Conservation (phyloP, 306 rosid genomes). For the Urtica urens region DNA sequence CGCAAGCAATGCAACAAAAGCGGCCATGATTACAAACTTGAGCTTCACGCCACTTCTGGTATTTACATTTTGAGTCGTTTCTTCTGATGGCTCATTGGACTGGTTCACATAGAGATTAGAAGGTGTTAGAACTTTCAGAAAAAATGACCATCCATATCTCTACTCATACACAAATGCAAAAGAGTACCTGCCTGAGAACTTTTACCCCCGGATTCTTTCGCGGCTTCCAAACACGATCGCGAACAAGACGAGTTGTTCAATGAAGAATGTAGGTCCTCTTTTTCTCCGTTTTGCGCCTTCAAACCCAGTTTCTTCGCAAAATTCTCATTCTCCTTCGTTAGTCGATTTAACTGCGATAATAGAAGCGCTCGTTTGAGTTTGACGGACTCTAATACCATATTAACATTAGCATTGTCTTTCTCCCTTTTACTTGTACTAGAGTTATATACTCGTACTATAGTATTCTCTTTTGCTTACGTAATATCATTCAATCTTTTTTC, state of each 20-base stretch:
- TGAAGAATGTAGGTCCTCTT: conserved; percentile 32
- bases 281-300: conserved; percentile 16
- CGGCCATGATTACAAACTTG: conserved; percentile 21
- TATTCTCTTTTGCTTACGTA: too few relatives aligned
- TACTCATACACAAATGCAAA: too few relatives aligned
- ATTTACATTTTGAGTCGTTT: conserved; percentile 12
- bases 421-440: too few relatives aligned
- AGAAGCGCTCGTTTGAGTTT: too few relatives aligned
- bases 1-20: conserved; percentile 28
- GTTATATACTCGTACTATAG: too few relatives aligned
- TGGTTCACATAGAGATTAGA: conserved; percentile 24
- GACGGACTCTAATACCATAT: too few relatives aligned
- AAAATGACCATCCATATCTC: conserved; percentile 2
- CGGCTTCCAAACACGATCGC: conserved; percentile 33
- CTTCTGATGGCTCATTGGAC: conserved; percentile 45
- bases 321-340: conserved; percentile 43
- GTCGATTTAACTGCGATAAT: conserved; percentile 55
- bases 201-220: conserved; percentile 23
- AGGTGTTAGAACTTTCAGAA: conserved; percentile 3
- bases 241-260: conserved; percentile 29
- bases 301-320: conserved; percentile 34
- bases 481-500: too few relatives aligned
- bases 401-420: too few relatives aligned
- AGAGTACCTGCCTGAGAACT: conserved; percentile 69
- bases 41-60: conserved; percentile 15